Base-by-base conservation (phyloP, 805 yeast genomes). In the Yarrowia porcina region DNA sequence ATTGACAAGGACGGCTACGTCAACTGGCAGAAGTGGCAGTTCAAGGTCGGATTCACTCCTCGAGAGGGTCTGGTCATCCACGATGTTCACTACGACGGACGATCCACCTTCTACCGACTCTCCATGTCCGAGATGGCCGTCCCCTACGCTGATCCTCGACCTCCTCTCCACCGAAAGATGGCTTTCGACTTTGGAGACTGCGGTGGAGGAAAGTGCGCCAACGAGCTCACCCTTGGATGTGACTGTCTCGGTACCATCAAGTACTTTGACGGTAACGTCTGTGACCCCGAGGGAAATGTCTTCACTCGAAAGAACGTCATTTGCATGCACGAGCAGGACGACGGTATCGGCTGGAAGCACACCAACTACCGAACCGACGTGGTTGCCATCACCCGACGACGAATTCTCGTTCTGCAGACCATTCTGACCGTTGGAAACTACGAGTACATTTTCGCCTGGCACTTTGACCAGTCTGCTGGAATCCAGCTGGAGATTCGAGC, bases 141-240 rank as follows among this genome's bases (percentile, higher is more conserved):
- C 66, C 94, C 94, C 33, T 88, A 89, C 71, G 92, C 90, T 73
- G 93, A 88, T 73, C 90, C 92, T 70, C 81, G 93, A 75, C 85
- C 85, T 49, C 94, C 94, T 66, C 86, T 80, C 77, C 91, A 87
- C 76, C 83, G 93, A 81, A 88, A 89, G 77, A 92, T 87, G 78
- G 94, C 94, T 33, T 88, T 88, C 68, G 94, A 88, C 75, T 80
- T 88, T 71, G 94, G 94, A 73, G 94, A 89, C 75, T 83, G 88
- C 77, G 94, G 96, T 20, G 88, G 88, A 68, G 96, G 96, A 74
- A 81, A 79, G 67, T 82, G 80, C 68, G 94, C 89, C 69, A 87
- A 89, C 76, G 82, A 82, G 64, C 79, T 88, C 72, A 77, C 75
- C 45, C 79, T 88, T 66, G 96, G 96, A 60, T 88, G 96, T 75